A percentile compares a stretch with the other conserved stretches of the same genome.
These are phyloP conservation scores for Colletotrichum sp. DNA, from an alignment of 2,329 filamentous ascomycete species.

Conservation along the genomic window DNA sequence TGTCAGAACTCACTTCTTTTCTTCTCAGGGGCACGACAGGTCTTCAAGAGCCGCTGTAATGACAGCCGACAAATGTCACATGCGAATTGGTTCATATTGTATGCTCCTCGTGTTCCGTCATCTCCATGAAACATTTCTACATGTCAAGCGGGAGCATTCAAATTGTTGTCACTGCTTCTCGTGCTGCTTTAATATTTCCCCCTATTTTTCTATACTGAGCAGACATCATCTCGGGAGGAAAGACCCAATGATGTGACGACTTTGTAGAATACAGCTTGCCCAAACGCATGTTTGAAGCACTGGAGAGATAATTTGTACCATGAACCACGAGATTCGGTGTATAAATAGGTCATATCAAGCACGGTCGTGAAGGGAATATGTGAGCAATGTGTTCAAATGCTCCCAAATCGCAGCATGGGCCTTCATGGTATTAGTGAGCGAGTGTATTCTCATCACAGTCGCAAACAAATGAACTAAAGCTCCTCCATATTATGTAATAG, in stretches of 20 bases:
- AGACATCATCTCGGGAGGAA: not conserved
- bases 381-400: not conserved
- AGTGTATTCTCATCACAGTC: accelerated
- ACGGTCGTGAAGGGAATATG: not conserved
- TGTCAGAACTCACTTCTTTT: not conserved
- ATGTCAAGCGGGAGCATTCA: not conserved
- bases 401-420: not conserved
- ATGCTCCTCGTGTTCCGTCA: not conserved
- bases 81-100: not conserved
- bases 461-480: not conserved
- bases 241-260: not conserved
- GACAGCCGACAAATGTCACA: not conserved
- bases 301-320: not conserved
- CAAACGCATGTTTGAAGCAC: not conserved
- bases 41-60: not conserved
- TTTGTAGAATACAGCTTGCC: not conserved
- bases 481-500: not conserved
- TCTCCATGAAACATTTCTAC: not conserved
- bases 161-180: not conserved
- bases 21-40: not conserved
- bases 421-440: not conserved
- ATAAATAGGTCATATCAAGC: accelerated
- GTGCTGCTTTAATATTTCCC: not conserved
- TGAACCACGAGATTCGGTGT: not conserved
- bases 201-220: not conserved